phyloP scores from a whole-genome alignment of 2,329 filamentous ascomycete genomes.

The Didymella glomerata region DNA sequence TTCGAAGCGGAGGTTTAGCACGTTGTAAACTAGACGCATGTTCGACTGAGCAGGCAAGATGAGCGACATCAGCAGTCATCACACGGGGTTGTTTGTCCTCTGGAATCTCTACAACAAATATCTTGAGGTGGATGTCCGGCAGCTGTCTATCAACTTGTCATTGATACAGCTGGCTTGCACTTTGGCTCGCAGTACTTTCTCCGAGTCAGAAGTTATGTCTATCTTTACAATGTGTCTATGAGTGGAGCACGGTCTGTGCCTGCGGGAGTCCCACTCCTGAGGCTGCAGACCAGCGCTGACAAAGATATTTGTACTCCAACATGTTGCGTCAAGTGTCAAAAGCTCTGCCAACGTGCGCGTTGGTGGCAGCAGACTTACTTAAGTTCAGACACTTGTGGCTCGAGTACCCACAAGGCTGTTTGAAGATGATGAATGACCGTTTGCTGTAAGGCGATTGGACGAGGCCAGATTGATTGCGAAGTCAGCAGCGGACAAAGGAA shows the following conservation, averaged over 20 bases:
- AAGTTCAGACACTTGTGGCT: neutral
- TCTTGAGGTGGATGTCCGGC: neutral
- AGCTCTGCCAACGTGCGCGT: neutral
- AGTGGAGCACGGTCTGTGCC: neutral
- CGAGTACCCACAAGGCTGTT: conserved; percentile 1
- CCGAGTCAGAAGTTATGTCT: neutral
- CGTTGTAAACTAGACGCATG: too few relatives aligned
- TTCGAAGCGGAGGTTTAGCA: too few relatives aligned
- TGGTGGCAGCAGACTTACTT: neutral
- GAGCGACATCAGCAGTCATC: too few relatives aligned
- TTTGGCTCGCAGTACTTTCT: neutral
- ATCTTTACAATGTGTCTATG: neutral
- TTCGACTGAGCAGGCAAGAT: neutral
- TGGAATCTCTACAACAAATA: neutral
- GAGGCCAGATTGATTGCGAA: neutral
- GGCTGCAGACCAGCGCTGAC: neutral
- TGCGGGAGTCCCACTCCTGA: neutral
- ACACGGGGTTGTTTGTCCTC: neutral
- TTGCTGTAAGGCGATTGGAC: neutral
- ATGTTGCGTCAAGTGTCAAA: neutral
- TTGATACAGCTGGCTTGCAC: neutral
- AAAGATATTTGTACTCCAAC: neutral
- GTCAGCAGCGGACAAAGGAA: neutral
- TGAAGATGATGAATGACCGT: neutral
- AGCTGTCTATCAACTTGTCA: neutral